Evolutionary conservation across 1,139 yeast genomes (phyloP), one percentile per base, ranked within the genome.

Genomic region (Hanseniaspora gamundiae): DNA sequence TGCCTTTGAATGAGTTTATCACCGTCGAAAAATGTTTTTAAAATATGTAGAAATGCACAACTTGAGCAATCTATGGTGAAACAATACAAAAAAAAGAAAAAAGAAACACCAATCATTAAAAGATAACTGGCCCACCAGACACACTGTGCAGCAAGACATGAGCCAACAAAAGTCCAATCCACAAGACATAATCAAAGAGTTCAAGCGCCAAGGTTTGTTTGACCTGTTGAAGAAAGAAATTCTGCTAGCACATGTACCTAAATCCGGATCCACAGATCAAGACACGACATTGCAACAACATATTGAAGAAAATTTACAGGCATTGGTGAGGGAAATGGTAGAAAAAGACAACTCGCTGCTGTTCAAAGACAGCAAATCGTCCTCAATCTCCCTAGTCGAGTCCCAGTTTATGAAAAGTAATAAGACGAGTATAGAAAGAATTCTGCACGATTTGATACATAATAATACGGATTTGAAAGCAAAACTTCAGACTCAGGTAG

Each of bases 401-500:
- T 36, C 39, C 10, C 19, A 36, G 17, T 36, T 22, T 24, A 22
- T 24, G 17, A 36, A 36, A 22, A 24, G 6, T n/a, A 36, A 36
- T 14, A 36, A 36, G 2, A 38, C 41, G 10, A n/a, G 33, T 10
- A 38, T 44, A 21, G 30, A 44, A 17, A 19, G 35, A 4, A 26
- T 44, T 19, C 31, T 44, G 9, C 40, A 41, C 4, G 24, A 41
- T 13, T 13, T 38, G 3, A 21, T 44, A 22, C 26, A 36, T 9
- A 39, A 44, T 11, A 44, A 44, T 42, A 22, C 19, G 2, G 41
- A 29, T 3, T 27, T 44, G 13, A 40, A 29, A 35, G 26, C 22
- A 13, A 27, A 24, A 39, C 38, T 44, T 17, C 24, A 39, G 14
- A 33, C 36, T 27, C 41, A 38, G 26, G 17, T 41, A 4, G 3